Evolutionary conservation across 257 asterid species (phyloP), one percentile per base, ranked within the genome.

Genomic region (Nicotiana sylvestris): DNA sequence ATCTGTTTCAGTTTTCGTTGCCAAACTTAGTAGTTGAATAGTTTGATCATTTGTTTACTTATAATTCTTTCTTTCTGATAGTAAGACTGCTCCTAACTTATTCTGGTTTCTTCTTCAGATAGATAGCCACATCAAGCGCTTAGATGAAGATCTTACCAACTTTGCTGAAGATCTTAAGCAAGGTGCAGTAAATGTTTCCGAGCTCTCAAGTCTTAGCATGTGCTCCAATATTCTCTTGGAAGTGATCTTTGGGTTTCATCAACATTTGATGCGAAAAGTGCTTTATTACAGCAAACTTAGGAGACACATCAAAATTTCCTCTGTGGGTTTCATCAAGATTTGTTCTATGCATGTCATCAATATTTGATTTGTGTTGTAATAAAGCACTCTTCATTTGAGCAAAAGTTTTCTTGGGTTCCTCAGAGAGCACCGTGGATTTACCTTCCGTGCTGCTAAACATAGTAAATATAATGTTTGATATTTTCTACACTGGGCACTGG

Each of bases 151-250:
- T 90, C 91, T 96, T 60, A 92, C 90, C 86, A 92, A 91, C 92
- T 96, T 96, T 81, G 91, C 95, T 1, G 98, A 96, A 69, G 99
- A 96, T 90, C 97, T 96, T 78, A 96, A 96, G 92, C 99, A 96
- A 91, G 99, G 97, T 95, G 83, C 56, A 33, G 43, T 43, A 82
- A 60, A 53, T 68, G 72, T 79, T 83, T 81, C 82, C 65, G 30
- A 51, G 67, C 77, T 66, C 35, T 43, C 46, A 43, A 43, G 49
- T 43, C 49, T 86, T 62, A 55, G 18, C 2, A 0, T 74, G 80
- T 74, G 43, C 80, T 51, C 64, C 5, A 27, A 51, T 74, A 74
- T 74, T 27, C 27, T 74, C 17, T 74, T 37, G 78, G 13, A 25
- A 74, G 29, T 74, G 29, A 15, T 27, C 4, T 3, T 49, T 51